These are phyloP conservation scores for Colletotrichum costaricense DNA, from an alignment of 2,329 filamentous ascomycete genomes.

Conservation along the genomic window DNA sequence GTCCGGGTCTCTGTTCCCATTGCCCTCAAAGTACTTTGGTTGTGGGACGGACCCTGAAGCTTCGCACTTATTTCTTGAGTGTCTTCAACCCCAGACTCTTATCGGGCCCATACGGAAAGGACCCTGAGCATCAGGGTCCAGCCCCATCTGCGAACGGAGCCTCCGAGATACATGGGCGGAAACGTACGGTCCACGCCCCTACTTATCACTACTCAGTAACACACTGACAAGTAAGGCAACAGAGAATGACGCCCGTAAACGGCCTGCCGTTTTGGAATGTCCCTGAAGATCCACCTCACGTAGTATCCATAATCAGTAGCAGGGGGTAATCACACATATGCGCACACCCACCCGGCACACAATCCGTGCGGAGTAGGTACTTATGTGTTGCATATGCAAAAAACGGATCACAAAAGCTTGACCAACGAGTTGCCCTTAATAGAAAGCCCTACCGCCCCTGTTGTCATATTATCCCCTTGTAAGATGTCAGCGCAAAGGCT, in stretches of 20 bases:
- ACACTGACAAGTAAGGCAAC: neutral
- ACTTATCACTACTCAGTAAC: neutral
- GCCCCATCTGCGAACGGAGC: neutral
- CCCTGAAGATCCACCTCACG: neutral
- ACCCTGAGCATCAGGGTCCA: neutral
- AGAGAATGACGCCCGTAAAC: neutral
- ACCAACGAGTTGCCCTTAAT: neutral
- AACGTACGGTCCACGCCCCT: neutral
- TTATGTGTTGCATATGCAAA: neutral
- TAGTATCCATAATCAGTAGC: neutral
- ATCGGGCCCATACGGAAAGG: neutral
- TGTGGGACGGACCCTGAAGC: neutral
- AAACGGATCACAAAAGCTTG: neutral
- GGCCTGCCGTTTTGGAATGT: neutral
- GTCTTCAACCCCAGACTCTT: neutral
- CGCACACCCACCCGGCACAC: neutral
- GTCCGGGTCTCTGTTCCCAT: neutral
- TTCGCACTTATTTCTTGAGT: neutral
- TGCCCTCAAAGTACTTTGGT: neutral
- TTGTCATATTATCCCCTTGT: neutral
- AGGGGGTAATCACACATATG: neutral
- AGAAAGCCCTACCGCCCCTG: neutral
- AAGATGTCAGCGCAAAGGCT: neutral
- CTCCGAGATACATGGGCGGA: neutral
- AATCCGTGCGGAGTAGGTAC: neutral